Evolutionary conservation across 768 basidiomycete species (phyloP), one percentile per base, ranked within the genome.

Genomic region (Suillus spraguei): DNA sequence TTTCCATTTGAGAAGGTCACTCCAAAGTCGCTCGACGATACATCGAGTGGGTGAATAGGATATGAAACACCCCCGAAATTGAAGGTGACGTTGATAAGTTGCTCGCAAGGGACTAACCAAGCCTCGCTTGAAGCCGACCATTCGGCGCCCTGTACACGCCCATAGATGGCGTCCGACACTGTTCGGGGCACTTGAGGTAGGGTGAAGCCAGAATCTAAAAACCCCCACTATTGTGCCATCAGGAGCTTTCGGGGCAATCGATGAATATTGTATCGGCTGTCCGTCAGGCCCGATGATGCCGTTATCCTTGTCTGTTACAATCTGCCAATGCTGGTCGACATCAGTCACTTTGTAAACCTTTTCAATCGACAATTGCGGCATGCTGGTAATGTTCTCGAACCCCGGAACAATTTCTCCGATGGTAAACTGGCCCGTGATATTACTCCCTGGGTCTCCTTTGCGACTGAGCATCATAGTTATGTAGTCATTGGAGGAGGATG

Each of bases 241-340:
- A 0, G 87, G 89, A 20, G 88, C 88, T 63, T 81, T 82, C 9
- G 88, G 88, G 1, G 90, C 91, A 64, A 90, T 87, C 5, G 90
- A 90, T 16, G 83, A 75, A 61, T 86, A 75, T 28, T 78, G 65
- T 64, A 94, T 87, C 13, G 83, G 74, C 28, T 83, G 77, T 28
- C 91, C 90, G 69, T 92, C 91, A 0, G 92, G 92, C 8, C 92
- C 92, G 66, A 90, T 87, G 54, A 94, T 84, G 32, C 88, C 90
- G 52, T 78, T 75, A 60, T 83, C 70, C 66, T 83, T 81, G 76
- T 93, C 90, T 0, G 88, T 87, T 61, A 88, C 73, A 14, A 86
- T 80, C 68, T 92, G 90, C 91, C 91, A 94, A 73, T 94, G 92
- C 76, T 93, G 92, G 69, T 92, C 89, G 60, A 82, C 78, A 71